Percentiles rank a stretch among this genome's conserved stretches.
Conservation (phyloP, 768 basidiomycete species). For the Tylopilus sp. region DNA sequence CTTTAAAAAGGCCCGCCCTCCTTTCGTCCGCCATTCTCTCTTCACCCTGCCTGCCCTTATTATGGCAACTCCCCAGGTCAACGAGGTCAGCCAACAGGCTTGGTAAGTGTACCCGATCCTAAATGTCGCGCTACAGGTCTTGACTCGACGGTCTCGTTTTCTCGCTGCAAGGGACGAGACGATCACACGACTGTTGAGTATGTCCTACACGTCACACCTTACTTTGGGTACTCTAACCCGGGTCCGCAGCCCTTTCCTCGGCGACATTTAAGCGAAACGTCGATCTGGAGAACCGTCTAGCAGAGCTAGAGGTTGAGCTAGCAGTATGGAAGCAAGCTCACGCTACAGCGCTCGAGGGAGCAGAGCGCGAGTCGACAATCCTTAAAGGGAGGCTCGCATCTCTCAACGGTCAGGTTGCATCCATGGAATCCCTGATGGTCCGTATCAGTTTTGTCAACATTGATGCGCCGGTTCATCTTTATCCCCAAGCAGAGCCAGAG, state of each 20-base stretch:
- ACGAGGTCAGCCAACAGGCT: constrained; percentile 58
- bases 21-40: constrained; percentile 25
- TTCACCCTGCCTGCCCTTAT: constrained; percentile 38
- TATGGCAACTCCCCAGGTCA: constrained; percentile 54
- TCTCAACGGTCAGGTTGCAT: constrained; percentile 62
- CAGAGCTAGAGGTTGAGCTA: constrained; percentile 67
- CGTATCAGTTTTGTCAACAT: background rate
- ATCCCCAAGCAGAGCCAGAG: constrained; percentile 47
- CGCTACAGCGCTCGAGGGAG: constrained; percentile 55
- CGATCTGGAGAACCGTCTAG: constrained; percentile 60
- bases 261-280: constrained; percentile 60
- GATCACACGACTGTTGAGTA: constrained; percentile 59
- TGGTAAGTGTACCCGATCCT: constrained; percentile 46
- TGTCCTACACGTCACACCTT: constrained; percentile 12
- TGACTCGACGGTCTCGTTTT: constrained; percentile 19
- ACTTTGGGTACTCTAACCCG: constrained; percentile 9
- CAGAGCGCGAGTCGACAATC: constrained; percentile 60
- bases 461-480: background rate
- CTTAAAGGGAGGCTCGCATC: constrained; percentile 66
- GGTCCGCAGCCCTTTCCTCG: constrained; percentile 53
- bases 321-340: constrained; percentile 71
- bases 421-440: constrained; percentile 51
- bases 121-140: constrained; percentile 10
- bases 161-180: constrained; percentile 59
- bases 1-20: constrained; percentile 35